Evolutionary conservation across 1,284 basidiomycete genomes (phyloP), one percentile per base, ranked within the genome.

Genomic region (Moesziomyces sp.): DNA sequence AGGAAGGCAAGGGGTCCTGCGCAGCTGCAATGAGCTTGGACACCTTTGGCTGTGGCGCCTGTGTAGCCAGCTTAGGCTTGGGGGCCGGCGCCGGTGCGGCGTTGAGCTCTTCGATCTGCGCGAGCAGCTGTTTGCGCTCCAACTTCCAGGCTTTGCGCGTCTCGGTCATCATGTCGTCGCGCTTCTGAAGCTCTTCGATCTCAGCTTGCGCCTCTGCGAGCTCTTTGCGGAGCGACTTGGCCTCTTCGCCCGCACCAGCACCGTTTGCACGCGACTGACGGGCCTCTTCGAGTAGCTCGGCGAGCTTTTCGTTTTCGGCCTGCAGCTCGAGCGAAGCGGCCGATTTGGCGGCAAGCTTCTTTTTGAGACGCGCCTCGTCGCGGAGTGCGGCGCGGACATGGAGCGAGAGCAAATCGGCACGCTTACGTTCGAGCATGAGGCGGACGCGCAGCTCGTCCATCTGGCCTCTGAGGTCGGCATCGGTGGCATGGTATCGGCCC

Each of bases 141-240:
- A 48, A 45, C 44, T 74, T 74, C 66, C 66, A 70, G 16, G 48
- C 58, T 42, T 66, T 74, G 34, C 61, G 50, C 47, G 66, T 70
- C 51, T 74, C 66, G 30, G 58, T 59, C 66, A 74, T 69, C 66
- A 69, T 70, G 1, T 53, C 66, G 42, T 74, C 72, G 38, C 62
- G 58, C 47, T 74, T 56, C 44, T 43, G 56, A 24, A 65, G 24
- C 24, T 40, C 50, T 8, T 58, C 72, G 16, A 66, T 69, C 28
- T 74, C 66, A 40, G 55, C 59, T 10, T 57, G 56, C 16, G 67
- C 61, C 13, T 66, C 56, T 34, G 55, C 46, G 11, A 69, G 48
- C 35, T 69, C 54, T 18, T 60, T 26, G 43, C 45, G 57, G 14
- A 62, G 58, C 21, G 35, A 34, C 38, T 53, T 46, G 3, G 18